These are phyloP conservation scores for Iris pallida DNA, from an alignment of 116 monocot species.

Conservation along the genomic window DNA sequence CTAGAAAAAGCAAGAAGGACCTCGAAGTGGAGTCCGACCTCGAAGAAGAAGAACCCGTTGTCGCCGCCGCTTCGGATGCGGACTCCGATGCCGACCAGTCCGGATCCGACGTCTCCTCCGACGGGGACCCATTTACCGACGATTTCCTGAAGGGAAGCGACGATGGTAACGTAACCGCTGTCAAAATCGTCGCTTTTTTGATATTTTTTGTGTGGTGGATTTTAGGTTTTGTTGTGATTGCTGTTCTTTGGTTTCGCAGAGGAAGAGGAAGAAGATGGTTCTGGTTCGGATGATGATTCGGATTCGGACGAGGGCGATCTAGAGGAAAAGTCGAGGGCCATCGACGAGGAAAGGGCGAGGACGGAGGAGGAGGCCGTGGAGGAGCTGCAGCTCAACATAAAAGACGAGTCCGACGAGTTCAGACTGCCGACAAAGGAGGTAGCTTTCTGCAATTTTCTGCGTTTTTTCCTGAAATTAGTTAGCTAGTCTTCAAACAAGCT, in stretches of 20 bases:
- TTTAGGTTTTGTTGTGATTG: not conserved
- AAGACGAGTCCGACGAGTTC: slow-evolving; percentile 81
- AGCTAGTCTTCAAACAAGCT: no score
- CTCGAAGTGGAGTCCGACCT: slow-evolving; percentile 3
- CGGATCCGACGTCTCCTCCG: slow-evolving; percentile 29
- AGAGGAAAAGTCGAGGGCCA: slow-evolving; percentile 58
- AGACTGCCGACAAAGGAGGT: slow-evolving; percentile 85
- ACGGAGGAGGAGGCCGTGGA: slow-evolving; percentile 58
- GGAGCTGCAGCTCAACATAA: slow-evolving; percentile 70
- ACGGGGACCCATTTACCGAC: slow-evolving; percentile 34
- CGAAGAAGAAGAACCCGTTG: slow-evolving; percentile 18
- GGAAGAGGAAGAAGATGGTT: slow-evolving; percentile 9
- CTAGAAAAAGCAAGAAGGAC: slow-evolving; percentile 12
- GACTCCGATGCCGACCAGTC: slow-evolving; percentile 16
- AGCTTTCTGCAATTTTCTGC: not conserved
- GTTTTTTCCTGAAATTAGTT: not conserved
- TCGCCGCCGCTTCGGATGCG: no score
- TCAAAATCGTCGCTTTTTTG: not conserved
- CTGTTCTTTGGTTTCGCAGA: slow-evolving; percentile 22
- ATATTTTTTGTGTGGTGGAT: not conserved
- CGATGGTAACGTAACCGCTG: slow-evolving; percentile 12
- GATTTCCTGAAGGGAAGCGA: slow-evolving; percentile 40
- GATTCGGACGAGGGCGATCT: slow-evolving; percentile 64
- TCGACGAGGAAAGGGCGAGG: slow-evolving; percentile 58
- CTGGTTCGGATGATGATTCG: slow-evolving; percentile 12